A percentile compares a stretch with the other conserved stretches of the same genome.
Evolutionary conservation across 2,329 filamentous ascomycete species (phyloP).

Genomic region (Phoma sp.): DNA sequence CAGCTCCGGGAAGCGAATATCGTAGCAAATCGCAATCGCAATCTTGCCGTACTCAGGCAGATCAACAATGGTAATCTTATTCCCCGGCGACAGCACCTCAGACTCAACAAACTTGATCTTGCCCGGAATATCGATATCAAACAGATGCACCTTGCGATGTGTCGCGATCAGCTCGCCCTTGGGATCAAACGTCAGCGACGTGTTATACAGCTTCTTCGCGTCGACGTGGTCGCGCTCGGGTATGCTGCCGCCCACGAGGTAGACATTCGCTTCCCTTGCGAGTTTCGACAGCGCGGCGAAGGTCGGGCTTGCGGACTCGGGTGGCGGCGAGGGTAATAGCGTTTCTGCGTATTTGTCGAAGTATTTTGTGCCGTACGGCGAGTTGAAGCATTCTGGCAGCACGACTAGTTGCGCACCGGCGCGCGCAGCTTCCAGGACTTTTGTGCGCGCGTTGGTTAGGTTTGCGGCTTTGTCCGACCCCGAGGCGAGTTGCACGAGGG

Average conservation of each 20-base stretch:
- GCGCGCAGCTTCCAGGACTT: constrained; percentile 80
- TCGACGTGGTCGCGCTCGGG: constrained; percentile 72
- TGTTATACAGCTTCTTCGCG: constrained; percentile 83
- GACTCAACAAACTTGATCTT: constrained; percentile 92
- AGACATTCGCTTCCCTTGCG: constrained; percentile 78
- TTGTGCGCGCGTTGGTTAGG: constrained; percentile 77
- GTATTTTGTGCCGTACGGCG: constrained; percentile 88
- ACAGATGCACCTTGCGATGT: constrained; percentile 93
- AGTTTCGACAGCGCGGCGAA: constrained; percentile 84
- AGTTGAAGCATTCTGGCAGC: constrained; percentile 98
- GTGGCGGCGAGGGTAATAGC: constrained; percentile 77
- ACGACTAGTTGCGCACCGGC: constrained; percentile 84
- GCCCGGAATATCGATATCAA: constrained; percentile 96
- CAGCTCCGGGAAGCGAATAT: constrained; percentile 93
- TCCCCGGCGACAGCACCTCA: constrained; percentile 84
- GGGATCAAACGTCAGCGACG: constrained; percentile 81
- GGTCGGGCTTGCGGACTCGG: constrained; percentile 73
- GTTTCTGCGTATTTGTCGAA: constrained; percentile 93
- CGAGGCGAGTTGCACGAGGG: constrained; percentile 57
- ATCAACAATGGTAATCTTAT: constrained; percentile 84
- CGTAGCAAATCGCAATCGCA: constrained; percentile 93
- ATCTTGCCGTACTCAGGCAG: constrained; percentile 88
- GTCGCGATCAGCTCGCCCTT: constrained; percentile 79
- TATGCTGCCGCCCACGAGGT: constrained; percentile 89
- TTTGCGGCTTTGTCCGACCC: constrained; percentile 81